Evolutionary conservation across 805 yeast species (phyloP), one percentile per base, ranked within the genome.

Genomic region (Kuraishia capsulata): DNA sequence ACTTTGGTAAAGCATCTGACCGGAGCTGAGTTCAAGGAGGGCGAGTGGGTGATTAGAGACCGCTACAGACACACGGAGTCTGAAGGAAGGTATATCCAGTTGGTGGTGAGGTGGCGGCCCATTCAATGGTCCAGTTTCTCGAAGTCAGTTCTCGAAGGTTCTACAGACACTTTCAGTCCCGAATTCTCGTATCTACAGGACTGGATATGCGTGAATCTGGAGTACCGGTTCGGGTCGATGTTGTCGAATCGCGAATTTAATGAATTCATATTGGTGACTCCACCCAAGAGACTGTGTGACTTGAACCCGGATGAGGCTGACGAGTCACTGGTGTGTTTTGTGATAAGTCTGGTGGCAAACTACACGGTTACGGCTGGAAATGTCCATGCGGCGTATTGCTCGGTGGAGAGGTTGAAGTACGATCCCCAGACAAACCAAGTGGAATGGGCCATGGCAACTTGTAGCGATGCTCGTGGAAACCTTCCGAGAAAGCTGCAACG

Each of bases 401-500:
- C 65, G 16, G 57, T 64, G 8, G 70, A 64, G 43, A 40, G 54
- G 11, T 41, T 63, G 28, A 44, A 44, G 30, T 56, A 51, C 40
- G 43, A 52, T 37, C 38, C 33, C 29, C 25, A 32, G 6, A 42
- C 45, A 1, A 39, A 34, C 6, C 20, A 38, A 13, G 35, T 53
- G 5, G 53, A 48, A 23, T 65, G 70, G 70, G 43, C 42, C 4
- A 65, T 64, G 68, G 52, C 58, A 20, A 62, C 68, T 1, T 41
- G 53, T 5, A 56, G 64, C 39, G 65, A 65, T 43, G 61, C 65
- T 18, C 65, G 66, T 29, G 70, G 70, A 1, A 51, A 52, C 35
- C 57, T 65, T 4, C 69, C 69, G 5, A 53, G 57, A 36, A 62
- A 62, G 58, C 20, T 65, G 13, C 70, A 65, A 40, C 61, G 60